Evolutionary conservation across 2,329 filamentous ascomycete species (phyloP).

Genomic region (Phaeophleospora eucalypticola): DNA sequence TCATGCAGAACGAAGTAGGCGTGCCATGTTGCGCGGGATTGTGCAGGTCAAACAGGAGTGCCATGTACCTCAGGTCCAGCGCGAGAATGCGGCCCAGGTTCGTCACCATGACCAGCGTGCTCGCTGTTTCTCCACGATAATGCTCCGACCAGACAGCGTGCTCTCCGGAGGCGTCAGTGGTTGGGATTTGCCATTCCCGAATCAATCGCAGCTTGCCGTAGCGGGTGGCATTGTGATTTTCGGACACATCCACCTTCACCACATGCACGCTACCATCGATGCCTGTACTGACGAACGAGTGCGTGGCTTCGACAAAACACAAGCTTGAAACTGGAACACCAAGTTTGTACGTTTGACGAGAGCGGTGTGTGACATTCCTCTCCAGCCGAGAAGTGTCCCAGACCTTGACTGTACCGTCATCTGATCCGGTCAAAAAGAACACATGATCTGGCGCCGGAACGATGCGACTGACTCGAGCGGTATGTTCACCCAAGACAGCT

Average conservation of each 20-base stretch:
- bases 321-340: constrained; percentile 69
- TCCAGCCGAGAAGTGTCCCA: constrained; percentile 92
- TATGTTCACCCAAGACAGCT: constrained; percentile 85
- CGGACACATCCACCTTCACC: constrained; percentile 70
- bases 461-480: constrained; percentile 74
- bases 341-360: constrained; percentile 80
- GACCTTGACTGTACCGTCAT: constrained; percentile 84
- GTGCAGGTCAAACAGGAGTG: constrained; percentile 69
- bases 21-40: constrained; percentile 91
- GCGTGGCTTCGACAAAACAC: constrained; percentile 89
- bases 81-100: constrained; percentile 79
- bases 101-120: constrained; percentile 81
- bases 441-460: constrained; percentile 81
- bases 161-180: constrained; percentile 50
- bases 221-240: constrained; percentile 55
- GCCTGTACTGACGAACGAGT: constrained; percentile 87
- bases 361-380: constrained; percentile 79
- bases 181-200: constrained; percentile 72
- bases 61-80: constrained; percentile 84
- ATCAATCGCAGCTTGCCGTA: constrained; percentile 76
- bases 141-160: constrained; percentile 89
- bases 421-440: constrained; percentile 91
- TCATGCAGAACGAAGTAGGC: constrained; percentile 85
- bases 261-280: constrained; percentile 87
- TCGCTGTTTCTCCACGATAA: constrained; percentile 75